These are phyloP conservation scores for Penicillium janthinellum DNA, from an alignment of 2,329 filamentous ascomycete species.

Conservation along the genomic window DNA sequence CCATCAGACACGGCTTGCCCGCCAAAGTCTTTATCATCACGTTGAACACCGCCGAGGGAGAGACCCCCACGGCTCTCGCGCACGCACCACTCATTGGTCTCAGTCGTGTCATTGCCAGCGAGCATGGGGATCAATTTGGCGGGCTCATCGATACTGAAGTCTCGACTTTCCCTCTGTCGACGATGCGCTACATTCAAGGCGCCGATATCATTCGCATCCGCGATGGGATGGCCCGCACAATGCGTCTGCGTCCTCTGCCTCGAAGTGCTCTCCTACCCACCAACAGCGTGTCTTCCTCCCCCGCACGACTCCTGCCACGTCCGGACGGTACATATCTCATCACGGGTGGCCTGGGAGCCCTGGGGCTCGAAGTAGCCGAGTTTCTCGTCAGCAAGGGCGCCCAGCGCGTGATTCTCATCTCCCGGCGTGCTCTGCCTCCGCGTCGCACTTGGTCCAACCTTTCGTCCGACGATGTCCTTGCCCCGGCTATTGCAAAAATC, in stretches of 20 bases:
- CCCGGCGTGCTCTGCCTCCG: not conserved
- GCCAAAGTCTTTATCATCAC: not conserved
- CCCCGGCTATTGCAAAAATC: not conserved
- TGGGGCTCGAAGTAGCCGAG: not conserved
- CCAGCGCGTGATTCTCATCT: not conserved
- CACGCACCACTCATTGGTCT: not conserved
- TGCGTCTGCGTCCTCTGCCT: too few species aligned
- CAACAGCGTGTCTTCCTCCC: too few species aligned
- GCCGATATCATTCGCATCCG: not conserved
- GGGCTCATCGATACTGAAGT: not conserved
- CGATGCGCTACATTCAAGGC: not conserved
- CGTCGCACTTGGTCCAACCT: not conserved
- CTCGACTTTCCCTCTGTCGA: not conserved
- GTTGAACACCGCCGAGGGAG: not conserved
- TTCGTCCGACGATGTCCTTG: too few species aligned
- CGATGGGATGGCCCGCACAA: not conserved
- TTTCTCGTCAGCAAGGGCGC: not conserved
- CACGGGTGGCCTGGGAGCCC: not conserved
- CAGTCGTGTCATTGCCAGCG: not conserved
- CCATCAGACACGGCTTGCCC: not conserved
- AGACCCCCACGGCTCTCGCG: not conserved
- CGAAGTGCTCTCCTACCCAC: too few species aligned
- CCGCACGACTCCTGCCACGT: too few species aligned
- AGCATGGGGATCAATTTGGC: not conserved
- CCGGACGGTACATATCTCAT: not conserved